Evolutionary conservation across 805 yeast species (phyloP).

Genomic region (Blastobotrys attinorum): DNA sequence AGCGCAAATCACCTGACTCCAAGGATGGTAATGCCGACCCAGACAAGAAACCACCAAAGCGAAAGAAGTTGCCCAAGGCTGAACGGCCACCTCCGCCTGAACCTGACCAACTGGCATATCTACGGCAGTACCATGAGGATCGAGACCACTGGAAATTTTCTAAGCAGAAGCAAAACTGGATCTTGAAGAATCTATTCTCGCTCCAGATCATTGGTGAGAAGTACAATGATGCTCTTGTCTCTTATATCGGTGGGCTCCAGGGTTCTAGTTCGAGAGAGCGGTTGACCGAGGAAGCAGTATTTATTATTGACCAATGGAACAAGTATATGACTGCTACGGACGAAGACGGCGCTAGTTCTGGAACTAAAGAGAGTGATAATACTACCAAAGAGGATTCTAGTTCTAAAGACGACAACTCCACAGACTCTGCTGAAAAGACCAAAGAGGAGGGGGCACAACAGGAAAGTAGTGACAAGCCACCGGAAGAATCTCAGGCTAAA

Average conservation of each 20-base stretch:
- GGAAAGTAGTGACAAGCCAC: constrained; percentile 15
- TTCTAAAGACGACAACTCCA: constrained; percentile 6
- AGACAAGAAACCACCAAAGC: constrained; percentile 52
- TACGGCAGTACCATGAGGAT: constrained; percentile 51
- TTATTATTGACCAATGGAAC: constrained; percentile 51
- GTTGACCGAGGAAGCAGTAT: constrained; percentile 41
- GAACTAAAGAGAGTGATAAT: constrained; percentile 19
- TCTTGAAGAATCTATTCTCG: constrained; percentile 49
- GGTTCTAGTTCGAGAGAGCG: constrained; percentile 59
- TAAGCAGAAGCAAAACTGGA: constrained; percentile 83
- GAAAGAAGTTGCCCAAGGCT: constrained; percentile 58
- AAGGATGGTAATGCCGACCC: constrained; percentile 7
- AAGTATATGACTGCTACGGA: constrained; percentile 24
- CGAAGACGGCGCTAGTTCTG: constrained; percentile 7
- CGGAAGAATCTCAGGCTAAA: constrained; percentile 19
- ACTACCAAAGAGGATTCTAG: constrained; percentile 12
- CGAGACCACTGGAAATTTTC: constrained; percentile 70
- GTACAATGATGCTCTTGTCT: constrained; percentile 43
- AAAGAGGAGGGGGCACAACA: constrained; percentile 22
- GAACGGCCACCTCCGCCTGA: constrained; percentile 68
- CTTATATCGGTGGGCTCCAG: constrained; percentile 53
- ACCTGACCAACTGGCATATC: constrained; percentile 62
- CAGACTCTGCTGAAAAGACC: constrained; percentile 8
- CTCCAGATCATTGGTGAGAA: constrained; percentile 36
- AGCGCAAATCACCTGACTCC: constrained; percentile 15